Evolutionary conservation across 2,329 filamentous ascomycete species (phyloP).

Genomic region (Knoxdaviesia capensis): DNA sequence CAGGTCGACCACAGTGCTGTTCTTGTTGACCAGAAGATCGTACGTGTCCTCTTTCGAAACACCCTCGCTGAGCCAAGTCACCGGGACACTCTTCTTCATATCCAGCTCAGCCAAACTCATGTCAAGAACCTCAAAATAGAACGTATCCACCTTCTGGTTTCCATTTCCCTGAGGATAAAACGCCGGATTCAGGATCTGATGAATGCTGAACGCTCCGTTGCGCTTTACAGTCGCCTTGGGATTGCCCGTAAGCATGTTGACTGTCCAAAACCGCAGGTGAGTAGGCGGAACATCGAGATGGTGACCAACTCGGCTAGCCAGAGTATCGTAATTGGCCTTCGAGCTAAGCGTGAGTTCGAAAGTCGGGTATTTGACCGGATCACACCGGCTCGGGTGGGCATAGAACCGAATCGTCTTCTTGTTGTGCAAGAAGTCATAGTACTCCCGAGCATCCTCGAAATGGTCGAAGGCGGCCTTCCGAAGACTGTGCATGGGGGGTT

Average conservation of each 20-base stretch:
- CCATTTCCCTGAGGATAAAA: constrained; percentile 49
- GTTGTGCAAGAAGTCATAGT: constrained; percentile 86
- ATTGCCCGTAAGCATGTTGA: constrained; percentile 56
- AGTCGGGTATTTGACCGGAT: constrained; percentile 34
- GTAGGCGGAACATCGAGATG: constrained; percentile 60
- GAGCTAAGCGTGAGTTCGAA: constrained; percentile 68
- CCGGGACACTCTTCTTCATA: constrained; percentile 70
- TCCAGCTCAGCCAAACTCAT: constrained; percentile 88
- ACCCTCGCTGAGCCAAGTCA: constrained; percentile 75
- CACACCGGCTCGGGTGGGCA: constrained; percentile 39
- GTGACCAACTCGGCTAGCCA: constrained; percentile 67
- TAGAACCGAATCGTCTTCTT: constrained; percentile 62
- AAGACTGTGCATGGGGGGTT: too few species aligned
- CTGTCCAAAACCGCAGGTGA: constrained; percentile 79
- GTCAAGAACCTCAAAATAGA: constrained; percentile 87
- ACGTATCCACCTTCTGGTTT: constrained; percentile 51
- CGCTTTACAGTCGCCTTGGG: constrained; percentile 65
- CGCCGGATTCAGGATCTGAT: constrained; percentile 57
- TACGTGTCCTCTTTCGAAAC: constrained; percentile 75
- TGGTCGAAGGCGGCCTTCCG: constrained; percentile 19
- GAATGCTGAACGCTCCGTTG: constrained; percentile 46
- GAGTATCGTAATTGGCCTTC: constrained; percentile 76
- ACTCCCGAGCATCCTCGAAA: constrained; percentile 56
- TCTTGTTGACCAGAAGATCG: constrained; percentile 77
- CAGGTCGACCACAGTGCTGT: constrained; percentile 60